A percentile compares a stretch with the other conserved stretches of the same genome.
Conservation (phyloP, 352 stramenopile species). For the Globisporangium polare region DNA sequence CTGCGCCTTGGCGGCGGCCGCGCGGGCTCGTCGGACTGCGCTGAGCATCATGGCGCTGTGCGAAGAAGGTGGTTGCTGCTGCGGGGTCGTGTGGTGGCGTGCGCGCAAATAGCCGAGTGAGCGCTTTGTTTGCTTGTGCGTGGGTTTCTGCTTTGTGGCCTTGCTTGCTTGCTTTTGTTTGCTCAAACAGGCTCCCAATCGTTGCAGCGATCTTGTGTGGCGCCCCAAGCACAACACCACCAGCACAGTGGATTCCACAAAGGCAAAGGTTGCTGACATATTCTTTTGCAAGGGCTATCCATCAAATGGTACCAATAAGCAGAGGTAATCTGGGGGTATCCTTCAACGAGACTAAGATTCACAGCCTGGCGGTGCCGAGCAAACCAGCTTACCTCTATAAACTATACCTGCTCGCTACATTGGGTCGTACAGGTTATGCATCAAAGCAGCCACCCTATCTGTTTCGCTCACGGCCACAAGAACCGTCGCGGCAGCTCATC, state of each 20-base stretch:
- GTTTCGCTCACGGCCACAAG: not conserved
- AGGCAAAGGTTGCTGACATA: not conserved
- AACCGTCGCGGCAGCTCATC: not conserved
- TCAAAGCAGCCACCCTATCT: not conserved
- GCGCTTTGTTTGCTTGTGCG: not conserved
- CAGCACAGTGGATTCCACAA: not conserved
- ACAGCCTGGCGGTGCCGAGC: not conserved
- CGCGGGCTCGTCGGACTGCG: conserved; percentile 12
- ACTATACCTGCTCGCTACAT: not conserved
- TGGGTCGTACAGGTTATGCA: not conserved
- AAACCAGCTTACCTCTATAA: too few species aligned
- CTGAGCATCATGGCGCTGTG: conserved; percentile 11
- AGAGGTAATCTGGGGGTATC: not conserved
- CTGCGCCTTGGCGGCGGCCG: not conserved
- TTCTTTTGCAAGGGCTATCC: not conserved
- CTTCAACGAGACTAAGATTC: not conserved
- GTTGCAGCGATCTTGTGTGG: conserved; percentile 1
- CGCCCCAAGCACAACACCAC: conserved; percentile 11
- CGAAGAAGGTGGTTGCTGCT: not conserved
- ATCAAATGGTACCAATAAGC: not conserved
- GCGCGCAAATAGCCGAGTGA: conserved; percentile 13
- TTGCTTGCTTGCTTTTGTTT: conserved; percentile 4
- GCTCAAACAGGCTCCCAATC: conserved; percentile 8
- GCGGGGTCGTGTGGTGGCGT: not conserved
- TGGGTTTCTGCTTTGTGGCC: not conserved